Evolutionary conservation across 2,329 filamentous ascomycete species (phyloP).

Genomic region (Grosmannia serpens): DNA sequence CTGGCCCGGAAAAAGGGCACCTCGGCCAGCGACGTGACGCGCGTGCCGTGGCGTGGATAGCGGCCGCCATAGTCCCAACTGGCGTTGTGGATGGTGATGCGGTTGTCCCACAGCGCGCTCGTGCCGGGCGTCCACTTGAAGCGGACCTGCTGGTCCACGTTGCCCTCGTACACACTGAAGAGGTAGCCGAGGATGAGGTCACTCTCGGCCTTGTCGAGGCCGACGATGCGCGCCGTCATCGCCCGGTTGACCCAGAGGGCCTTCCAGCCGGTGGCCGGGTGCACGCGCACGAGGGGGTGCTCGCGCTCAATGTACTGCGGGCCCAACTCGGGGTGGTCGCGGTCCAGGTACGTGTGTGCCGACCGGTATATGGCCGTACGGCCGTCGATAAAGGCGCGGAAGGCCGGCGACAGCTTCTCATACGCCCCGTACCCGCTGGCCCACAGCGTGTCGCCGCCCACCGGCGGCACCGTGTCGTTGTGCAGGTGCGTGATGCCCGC

Average conservation of each 20-base stretch:
- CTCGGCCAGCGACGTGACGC: slow-evolving; percentile 60
- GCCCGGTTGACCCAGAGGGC: slow-evolving; percentile 59
- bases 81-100: slow-evolving; percentile 63
- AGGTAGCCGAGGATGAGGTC: slow-evolving; percentile 56
- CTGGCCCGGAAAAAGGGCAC: slow-evolving; percentile 55
- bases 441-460: slow-evolving; percentile 64
- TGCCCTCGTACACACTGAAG: slow-evolving; percentile 56
- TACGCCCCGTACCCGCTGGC: slow-evolving; percentile 60
- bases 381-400: slow-evolving; percentile 60
- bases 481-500: slow-evolving; percentile 60
- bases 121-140: slow-evolving; percentile 60
- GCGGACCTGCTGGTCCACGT: slow-evolving; percentile 59
- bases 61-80: slow-evolving; percentile 61
- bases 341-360: slow-evolving; percentile 56
- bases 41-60: slow-evolving; percentile 58
- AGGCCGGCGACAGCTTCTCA: slow-evolving; percentile 59
- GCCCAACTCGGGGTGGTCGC: slow-evolving; percentile 45
- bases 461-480: slow-evolving; percentile 52
- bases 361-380: slow-evolving; percentile 52
- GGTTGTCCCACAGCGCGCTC: slow-evolving; percentile 62
- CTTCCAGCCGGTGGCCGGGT: slow-evolving; percentile 64
- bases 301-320: slow-evolving; percentile 55
- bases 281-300: slow-evolving; percentile 58
- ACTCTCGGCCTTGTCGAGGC: slow-evolving; percentile 56
- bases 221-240: slow-evolving; percentile 58